Base-by-base conservation (phyloP, 495 filamentous ascomycete species). In the Penicillium parvum region DNA sequence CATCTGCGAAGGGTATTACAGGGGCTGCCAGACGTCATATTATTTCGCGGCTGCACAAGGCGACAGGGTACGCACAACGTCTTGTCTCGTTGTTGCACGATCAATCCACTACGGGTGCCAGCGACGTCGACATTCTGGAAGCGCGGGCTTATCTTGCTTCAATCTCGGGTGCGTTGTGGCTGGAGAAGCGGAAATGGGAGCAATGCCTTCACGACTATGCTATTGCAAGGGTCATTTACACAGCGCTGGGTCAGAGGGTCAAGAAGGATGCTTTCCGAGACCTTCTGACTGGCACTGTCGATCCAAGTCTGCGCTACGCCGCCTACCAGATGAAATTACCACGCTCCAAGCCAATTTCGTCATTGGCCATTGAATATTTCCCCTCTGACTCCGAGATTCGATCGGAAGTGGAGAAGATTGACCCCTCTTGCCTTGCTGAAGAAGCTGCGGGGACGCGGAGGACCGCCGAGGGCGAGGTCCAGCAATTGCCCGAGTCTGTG, bases 271-370 rank as follows among this genome's bases (percentile, higher is more conserved):
- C 86, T 32, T 94, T 86, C 65, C 83, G 83, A 39, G 92, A 99
- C 30, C 74, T 96, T 12, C 68, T 97, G 23, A 80, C 85, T 9
- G 81, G 82, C 45, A 95, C 84, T 17, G 81, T 95, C 34, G 94
- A 99, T 55, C 90, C 91, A 5, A 96, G 90, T 43, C 85, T 97
- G 49, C 82, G 90, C 37, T 97, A 91, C 64, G 89, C 88, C 3
- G 90, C 94, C 4, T 97, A 97, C 65, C 87, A 95, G 58, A 69
- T 84, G 61, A 86, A 89, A 57, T 72, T 94, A 6, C 84, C 91
- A 0, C 79, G 92, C 14, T 94, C 86, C 6, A 78, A 86, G 43
- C 83, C 89, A 8, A 81, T 94, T 25, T 72, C 85, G 1, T 77
- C 79, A 4, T 82, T 97, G 40, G 83, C 90, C 4, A 81, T 82